These are phyloP conservation scores for Spizellomyces sp. DNA, from an alignment of 192 early-diverging fungal species.

Conservation along the genomic window DNA sequence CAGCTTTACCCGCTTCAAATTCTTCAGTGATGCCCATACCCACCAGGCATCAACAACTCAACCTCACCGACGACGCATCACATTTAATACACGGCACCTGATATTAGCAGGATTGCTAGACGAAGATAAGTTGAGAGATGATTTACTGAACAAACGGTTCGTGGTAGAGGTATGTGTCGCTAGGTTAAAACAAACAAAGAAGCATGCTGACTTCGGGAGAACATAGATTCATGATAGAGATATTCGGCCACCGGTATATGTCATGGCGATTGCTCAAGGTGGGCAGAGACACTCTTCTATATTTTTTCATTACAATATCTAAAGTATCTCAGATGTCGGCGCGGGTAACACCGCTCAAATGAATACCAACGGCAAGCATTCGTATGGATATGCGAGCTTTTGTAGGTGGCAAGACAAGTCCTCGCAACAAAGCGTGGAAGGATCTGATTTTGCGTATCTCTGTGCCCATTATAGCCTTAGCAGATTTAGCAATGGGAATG, in stretches of 20 bases:
- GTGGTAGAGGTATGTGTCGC: constrained; percentile 25
- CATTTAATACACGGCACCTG: constrained; percentile 38
- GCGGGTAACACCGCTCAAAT: not conserved
- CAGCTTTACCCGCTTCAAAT: constrained; percentile 31
- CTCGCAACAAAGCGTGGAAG: constrained; percentile 7
- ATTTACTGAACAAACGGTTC: constrained; percentile 23
- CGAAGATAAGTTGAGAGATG: constrained; percentile 24
- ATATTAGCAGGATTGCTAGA: constrained; percentile 39
- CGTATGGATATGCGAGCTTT: constrained; percentile 23
- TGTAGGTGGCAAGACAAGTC: constrained; percentile 5
- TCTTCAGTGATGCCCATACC: constrained; percentile 31
- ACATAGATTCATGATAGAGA: constrained; percentile 43
- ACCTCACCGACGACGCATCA: constrained; percentile 5
- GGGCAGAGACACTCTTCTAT: too few species aligned
- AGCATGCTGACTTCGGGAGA: not conserved
- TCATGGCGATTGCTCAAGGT: too few species aligned
- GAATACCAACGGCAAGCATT: not conserved
- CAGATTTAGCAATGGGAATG: constrained; percentile 20
- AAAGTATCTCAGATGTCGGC: too few species aligned
- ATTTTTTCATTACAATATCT: too few species aligned
- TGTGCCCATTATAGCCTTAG: constrained; percentile 20
- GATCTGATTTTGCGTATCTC: constrained; percentile 3
- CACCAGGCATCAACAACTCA: constrained; percentile 17
- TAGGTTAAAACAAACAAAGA: not conserved
- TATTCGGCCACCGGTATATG: constrained; percentile 15